Evolutionary conservation across 2,329 filamentous ascomycete genomes (phyloP), one percentile per base, ranked within the genome.

Genomic region (Macrophomina tecta): DNA sequence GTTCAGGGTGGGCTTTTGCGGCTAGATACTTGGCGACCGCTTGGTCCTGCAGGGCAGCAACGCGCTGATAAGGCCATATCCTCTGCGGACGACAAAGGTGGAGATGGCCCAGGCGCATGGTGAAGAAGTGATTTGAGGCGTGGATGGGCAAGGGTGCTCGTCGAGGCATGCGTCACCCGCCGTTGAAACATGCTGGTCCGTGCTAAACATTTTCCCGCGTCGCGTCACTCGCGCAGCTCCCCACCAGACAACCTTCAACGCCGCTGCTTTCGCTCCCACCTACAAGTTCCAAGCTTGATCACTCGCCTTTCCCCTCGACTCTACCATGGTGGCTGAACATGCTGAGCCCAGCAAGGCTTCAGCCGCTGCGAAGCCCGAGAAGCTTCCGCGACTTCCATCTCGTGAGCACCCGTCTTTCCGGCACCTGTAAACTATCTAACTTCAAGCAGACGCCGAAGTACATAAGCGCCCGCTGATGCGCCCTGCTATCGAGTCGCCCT

Each of bases 401-500:
- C 70, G 75, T 76, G 70, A 66, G 69, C 52, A 28, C 8, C n/a
- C 30, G 6, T 65, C 48, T 16, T 42, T 46, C 8, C 6, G 18
- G 51, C 9, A 7, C 34, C 46, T 30, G 3, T 40, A 40, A 62
- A 18, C 30, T 34, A 5, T 12, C 68, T 69, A 60, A 69, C 65
- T 18, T n/a, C 14, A 11, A 49, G 3, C 67, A 84, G 83, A 84
- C 69, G 80, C 82, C 14, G 80, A 76, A 67, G 76, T 88, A 61
- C 73, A 81, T 69, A 87, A 86, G 74, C 84, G 87, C 0, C 86
- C 87, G 0, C 83, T 89, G 70, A 82, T 84, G n/a, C 87, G 83
- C 74, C 79, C 86, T 3, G 76, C 86, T 2, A 76, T 86, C 36
- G 79, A 85, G 4, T 84, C 84, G 0, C 84, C 85, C 4, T 86